Evolutionary conservation across 2,329 filamentous ascomycete genomes (phyloP).

Genomic region (Clarireedia monteithiana): DNA sequence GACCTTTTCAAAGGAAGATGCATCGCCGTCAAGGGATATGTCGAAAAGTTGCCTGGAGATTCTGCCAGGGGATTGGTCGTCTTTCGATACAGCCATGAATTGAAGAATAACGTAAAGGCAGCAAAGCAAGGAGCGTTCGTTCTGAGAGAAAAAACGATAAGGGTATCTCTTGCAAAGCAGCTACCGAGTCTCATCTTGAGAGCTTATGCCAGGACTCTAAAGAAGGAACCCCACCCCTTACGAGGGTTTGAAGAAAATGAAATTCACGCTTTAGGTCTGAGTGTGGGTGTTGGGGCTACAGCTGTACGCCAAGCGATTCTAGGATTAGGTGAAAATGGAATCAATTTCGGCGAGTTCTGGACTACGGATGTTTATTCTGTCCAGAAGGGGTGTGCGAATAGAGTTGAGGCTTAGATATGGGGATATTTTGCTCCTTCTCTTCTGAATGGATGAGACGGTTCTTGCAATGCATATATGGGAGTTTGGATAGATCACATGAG

Average conservation of each 20-base stretch:
- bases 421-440: too few species aligned
- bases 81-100: too few species aligned
- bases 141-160: too few species aligned
- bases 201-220: not conserved
- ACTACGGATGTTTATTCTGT: slow-evolving; percentile 3
- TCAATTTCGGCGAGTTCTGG: not conserved
- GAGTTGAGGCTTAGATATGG: not conserved
- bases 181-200: too few species aligned
- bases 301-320: too few species aligned
- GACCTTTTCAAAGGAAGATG: not conserved
- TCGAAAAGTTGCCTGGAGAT: not conserved
- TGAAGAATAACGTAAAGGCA: not conserved
- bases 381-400: not conserved
- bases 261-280: not conserved
- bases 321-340: too few species aligned
- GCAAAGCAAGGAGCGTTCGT: too few species aligned
- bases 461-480: too few species aligned
- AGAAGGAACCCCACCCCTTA: not conserved
- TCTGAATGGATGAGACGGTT: not conserved
- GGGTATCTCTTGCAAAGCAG: too few species aligned
- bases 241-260: not conserved
- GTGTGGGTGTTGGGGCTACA: too few species aligned
- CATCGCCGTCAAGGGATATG: not conserved
- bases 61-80: too few species aligned
- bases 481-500: too few species aligned